phyloP scores from a whole-genome alignment of 805 yeast genomes.

The Yarrowia alimentaria region DNA sequence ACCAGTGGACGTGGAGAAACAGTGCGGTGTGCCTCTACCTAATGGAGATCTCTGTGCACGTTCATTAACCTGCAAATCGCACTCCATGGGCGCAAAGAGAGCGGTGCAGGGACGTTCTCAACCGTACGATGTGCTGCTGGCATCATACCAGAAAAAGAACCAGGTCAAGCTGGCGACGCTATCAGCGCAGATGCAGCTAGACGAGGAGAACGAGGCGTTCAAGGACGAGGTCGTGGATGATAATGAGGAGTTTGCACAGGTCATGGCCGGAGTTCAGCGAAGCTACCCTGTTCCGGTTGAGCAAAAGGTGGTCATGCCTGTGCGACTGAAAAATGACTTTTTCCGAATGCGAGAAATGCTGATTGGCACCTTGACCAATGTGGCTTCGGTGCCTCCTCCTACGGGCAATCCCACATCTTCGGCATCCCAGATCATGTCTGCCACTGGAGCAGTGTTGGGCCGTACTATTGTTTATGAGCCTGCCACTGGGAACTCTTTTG shows the following conservation, averaged over 20 bases:
- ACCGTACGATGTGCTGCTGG: conserved; percentile 76
- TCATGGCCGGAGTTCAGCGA: conserved; percentile 76
- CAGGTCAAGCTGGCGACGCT: conserved; percentile 73
- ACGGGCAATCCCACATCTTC: too few species aligned
- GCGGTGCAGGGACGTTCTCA: conserved; percentile 87
- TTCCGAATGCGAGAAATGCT: conserved; percentile 91
- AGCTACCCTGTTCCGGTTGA: conserved; percentile 84
- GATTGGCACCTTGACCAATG: conserved; percentile 62
- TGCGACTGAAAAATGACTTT: conserved; percentile 66
- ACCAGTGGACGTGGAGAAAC: conserved; percentile 84
- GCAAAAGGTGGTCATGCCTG: conserved; percentile 65
- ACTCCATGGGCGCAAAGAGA: conserved; percentile 91
- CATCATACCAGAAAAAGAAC: conserved; percentile 83
- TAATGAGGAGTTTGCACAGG: conserved; percentile 88
- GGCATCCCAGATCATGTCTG: conserved; percentile 38
- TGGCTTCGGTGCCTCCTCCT: conserved; percentile 4
- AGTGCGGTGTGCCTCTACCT: conserved; percentile 88
- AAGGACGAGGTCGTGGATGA: conserved; percentile 52
- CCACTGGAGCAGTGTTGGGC: conserved; percentile 40
- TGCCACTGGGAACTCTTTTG: conserved; percentile 33
- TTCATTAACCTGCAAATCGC: conserved; percentile 87
- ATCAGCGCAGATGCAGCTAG: conserved; percentile 42
- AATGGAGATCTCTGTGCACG: conserved; percentile 88
- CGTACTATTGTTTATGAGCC: conserved; percentile 40
- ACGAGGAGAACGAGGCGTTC: conserved; percentile 37